Conservation (phyloP, 2,329 filamentous ascomycete genomes). For the Sporothrix globosa region DNA sequence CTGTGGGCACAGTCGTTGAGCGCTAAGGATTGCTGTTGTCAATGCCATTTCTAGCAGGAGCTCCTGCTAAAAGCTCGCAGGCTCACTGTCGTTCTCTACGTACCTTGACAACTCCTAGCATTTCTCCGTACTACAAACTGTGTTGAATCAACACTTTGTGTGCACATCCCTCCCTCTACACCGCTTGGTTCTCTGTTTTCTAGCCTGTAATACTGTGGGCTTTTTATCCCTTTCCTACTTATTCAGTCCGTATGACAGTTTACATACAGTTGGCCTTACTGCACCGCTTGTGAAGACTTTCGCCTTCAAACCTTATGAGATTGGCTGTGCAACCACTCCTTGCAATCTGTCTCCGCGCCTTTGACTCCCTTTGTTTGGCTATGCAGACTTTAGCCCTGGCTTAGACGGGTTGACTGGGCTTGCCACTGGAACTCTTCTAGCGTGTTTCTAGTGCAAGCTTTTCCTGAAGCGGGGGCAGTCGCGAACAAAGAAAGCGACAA, state of each 20-base stretch:
- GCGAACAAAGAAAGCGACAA: constrained; percentile 14
- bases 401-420: not conserved
- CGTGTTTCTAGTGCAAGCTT: constrained; percentile 45
- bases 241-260: not conserved
- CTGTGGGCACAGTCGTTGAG: too few species aligned
- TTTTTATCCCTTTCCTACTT: not conserved
- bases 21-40: too few species aligned
- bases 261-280: not conserved
- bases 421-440: constrained; percentile 44
- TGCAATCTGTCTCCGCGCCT: not conserved
- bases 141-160: too few species aligned
- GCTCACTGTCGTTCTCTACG: too few species aligned
- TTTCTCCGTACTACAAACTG: too few species aligned
- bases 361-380: constrained; percentile 2
- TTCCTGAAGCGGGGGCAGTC: constrained; percentile 23
- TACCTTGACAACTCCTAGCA: too few species aligned
- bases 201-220: not conserved
- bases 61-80: too few species aligned
- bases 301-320: not conserved
- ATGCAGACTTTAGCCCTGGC: not conserved
- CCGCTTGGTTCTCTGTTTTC: not conserved
- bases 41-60: too few species aligned
- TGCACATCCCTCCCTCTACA: constrained; percentile 10
- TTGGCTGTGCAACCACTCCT: not conserved
- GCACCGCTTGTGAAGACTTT: not conserved